These are phyloP conservation scores for Xylaria bambusicola DNA, from an alignment of 495 filamentous ascomycete genomes.

Conservation along the genomic window DNA sequence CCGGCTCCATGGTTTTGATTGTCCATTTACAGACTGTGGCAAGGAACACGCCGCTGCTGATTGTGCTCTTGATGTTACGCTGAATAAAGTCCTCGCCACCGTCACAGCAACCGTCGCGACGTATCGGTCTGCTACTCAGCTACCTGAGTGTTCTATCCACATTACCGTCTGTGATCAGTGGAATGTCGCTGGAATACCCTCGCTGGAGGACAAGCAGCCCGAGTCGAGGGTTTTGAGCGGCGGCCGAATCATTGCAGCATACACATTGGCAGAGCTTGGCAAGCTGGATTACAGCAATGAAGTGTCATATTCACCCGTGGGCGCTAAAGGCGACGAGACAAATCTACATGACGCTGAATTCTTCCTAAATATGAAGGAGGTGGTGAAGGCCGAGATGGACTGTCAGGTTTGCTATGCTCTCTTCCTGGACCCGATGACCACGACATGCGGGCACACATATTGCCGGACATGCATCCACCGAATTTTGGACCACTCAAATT, in stretches of 20 bases:
- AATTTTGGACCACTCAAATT: conserved; percentile 70
- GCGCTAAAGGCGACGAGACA: conserved; percentile 37
- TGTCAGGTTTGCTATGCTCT: conserved; percentile 86
- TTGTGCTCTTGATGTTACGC: conserved; percentile 72
- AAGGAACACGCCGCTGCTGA: conserved; percentile 75
- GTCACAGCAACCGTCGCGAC: conserved; percentile 49
- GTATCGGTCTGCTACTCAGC: conserved; percentile 30
- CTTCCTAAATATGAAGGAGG: conserved; percentile 60
- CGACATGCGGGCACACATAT: conserved; percentile 85
- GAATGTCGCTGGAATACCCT: conserved; percentile 43
- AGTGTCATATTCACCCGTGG: conserved; percentile 48
- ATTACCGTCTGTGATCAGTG: conserved; percentile 46
- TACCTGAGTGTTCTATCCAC: conserved; percentile 31
- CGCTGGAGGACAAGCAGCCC: conserved; percentile 35
- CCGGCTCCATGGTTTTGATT: conserved; percentile 67
- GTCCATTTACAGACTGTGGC: conserved; percentile 66
- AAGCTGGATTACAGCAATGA: conserved; percentile 27
- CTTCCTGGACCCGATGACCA: conserved; percentile 79
- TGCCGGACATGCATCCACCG: conserved; percentile 77
- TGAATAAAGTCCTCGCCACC: conserved; percentile 63
- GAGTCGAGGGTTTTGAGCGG: conserved; percentile 43
- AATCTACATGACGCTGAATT: conserved; percentile 51
- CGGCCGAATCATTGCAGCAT: conserved; percentile 64
- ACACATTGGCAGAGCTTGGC: conserved; percentile 27
- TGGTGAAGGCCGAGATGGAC: conserved; percentile 68